Conservation (phyloP, 2,329 filamentous ascomycete genomes). For the Ascochyta koolunga region DNA sequence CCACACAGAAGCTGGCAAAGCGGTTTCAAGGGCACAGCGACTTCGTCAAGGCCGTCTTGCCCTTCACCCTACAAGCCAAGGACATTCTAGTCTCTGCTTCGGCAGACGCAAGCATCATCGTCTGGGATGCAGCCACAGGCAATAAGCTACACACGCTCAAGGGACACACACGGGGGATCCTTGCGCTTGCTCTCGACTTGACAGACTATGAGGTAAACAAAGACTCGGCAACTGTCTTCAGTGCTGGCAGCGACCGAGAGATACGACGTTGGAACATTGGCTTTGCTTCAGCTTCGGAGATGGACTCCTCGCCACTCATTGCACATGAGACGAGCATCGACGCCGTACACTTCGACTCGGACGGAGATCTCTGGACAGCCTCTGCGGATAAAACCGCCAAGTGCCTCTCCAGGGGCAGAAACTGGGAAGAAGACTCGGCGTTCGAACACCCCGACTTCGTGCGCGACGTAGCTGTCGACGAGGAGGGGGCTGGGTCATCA, state of each 20-base stretch:
- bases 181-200: constrained; percentile 79
- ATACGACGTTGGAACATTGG: constrained; percentile 77
- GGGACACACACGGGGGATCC: constrained; percentile 78
- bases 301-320: constrained; percentile 62
- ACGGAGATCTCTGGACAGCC: constrained; percentile 86
- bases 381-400: constrained; percentile 90
- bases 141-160: constrained; percentile 76
- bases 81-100: constrained; percentile 58
- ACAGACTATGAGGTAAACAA: constrained; percentile 31
- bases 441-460: constrained; percentile 90
- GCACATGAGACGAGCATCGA: constrained; percentile 94
- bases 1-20: constrained; percentile 50
- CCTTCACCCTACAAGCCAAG: constrained; percentile 64
- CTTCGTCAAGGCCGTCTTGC: constrained; percentile 84
- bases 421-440: constrained; percentile 73
- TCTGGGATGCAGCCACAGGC: constrained; percentile 78
- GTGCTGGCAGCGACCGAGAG: constrained; percentile 67
- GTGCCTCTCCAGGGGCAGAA: constrained; percentile 71
- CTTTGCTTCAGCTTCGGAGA: constrained; percentile 27
- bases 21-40: constrained; percentile 80
- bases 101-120: constrained; percentile 60
- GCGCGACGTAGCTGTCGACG: constrained; percentile 73
- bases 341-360: constrained; percentile 73
- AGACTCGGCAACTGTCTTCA: constrained; percentile 66
- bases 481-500: constrained; percentile 79